Base-by-base conservation (phyloP, 169 alveolate genomes). In the Babesia divergens region DNA sequence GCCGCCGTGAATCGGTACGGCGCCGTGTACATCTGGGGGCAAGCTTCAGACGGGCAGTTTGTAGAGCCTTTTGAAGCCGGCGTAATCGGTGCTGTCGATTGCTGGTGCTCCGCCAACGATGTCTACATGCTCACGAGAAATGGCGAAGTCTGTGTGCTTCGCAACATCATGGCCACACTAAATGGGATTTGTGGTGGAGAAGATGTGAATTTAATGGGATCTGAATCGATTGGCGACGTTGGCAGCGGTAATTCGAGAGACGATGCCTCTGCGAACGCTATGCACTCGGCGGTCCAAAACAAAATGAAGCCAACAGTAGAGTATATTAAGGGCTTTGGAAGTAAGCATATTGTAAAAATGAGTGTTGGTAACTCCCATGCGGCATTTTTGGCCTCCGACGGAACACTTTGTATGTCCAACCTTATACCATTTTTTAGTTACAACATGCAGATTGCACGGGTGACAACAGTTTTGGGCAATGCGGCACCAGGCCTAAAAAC, bases 321-420 rank as follows among this genome's bases (percentile, higher is more conserved):
- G n/a, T 29, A 18, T 3, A 38, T 60, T 6, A 11, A 16, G 16
- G 70, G 70, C 6, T 22, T 60, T 5, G 1, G 6, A 16, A 37
- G 51, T 4, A 62, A 62, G 13, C 37, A 59, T 11, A 46, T 80
- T 0, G 71, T 70, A 1, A 67, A 62, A 22, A 80, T 80, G 80
- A 69, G 79, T 49, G 72, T 69, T 8, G 88, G 88, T 0, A 50
- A 69, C 24, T n/a, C 38, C 22, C 88, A 80, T 46, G 76, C 79
- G 8, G 88, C 83, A 7, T 80, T 80, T 44, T n/a, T 80, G 13
- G 43, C 83, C 22, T 68, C 47, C 29, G 70, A 69, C 50, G 88
- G 88, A 20, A 14, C 40, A 11, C 58, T 76, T 6, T 76, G 86
- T 76, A 67, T 20, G 74, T 38, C 9, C 16, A 1, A 32, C 1